Base-by-base conservation (phyloP, 352 stramenopile genomes). In the Phytophthora sansomeana region DNA sequence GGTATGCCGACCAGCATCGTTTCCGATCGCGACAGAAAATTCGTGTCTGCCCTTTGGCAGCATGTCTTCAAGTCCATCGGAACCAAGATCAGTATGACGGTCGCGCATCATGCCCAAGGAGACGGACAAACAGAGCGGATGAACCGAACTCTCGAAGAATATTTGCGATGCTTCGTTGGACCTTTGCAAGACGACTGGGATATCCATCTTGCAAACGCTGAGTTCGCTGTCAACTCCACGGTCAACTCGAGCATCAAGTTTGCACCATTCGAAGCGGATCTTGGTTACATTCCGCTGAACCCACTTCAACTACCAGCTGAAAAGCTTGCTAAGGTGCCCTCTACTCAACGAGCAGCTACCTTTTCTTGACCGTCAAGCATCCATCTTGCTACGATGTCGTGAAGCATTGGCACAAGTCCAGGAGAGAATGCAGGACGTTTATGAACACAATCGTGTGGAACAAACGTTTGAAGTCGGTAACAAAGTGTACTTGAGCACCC, bases 171-270 rank as follows among this genome's bases (percentile, higher is more conserved):
- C 26, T 65, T 57, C 19, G 47, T 70, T 14, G 42, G 35, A 2
- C 54, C 62, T 7, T n/a, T n/a, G n/a, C n/a, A 69, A 47, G 61
- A 69, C 16, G 38, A 59, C 33, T 69, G 61, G 61, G 46, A 64
- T 21, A n/a, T 46, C 5, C 44, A 42, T 33, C 17, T 63, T 4
- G 48, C 48, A 0, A 56, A 44, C 19, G 48, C 48, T 5, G 48
- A 43, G 30, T 55, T 55, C 28, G 52, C 36, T 2, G 24, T 59
- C 6, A 59, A 50, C 38, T 49, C 24, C 11, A 21, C 28, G 1
- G 41, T 53, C 30, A 52, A 46, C 39, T 17, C 29, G 16, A 60
- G 52, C 35, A 64, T 29, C 4, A 51, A 58, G 14, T 17, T 67
- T 17, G 33, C 48, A 4, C 41, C 49, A 6, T 60, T 61, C 8